Base-by-base conservation (phyloP, 2,329 filamentous ascomycete species). In the Cercospora canescens region DNA sequence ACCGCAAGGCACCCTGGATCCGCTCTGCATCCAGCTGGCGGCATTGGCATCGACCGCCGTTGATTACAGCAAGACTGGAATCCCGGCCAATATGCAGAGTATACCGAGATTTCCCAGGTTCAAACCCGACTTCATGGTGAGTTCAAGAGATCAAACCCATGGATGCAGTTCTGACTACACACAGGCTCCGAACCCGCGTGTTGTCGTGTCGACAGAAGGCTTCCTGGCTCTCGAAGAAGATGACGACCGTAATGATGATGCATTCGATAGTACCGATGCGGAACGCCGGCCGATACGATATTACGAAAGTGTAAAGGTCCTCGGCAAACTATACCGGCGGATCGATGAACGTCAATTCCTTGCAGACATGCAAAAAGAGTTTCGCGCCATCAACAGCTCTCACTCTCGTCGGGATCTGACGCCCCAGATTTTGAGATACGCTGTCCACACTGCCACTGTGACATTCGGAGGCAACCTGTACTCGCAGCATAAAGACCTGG, bases 321-420 rank as follows among this genome's bases (percentile, higher is more conserved):
- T 95, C 0, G 92, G 92, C 0, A 78, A 83, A 4, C 81, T 96
- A 0, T 95, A 91, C 74, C 87, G 91, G 1, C 85, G 83, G 0
- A 88, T 96, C 11, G 87, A 96, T 70, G 92, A 95, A 76, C 82
- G 83, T 54, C 83, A 84, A 60, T 90, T 94, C 50, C 89, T 89
- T 81, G 71, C 77, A 8, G 75, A 84, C 5, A 77, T 88, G 68
- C 72, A 76, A 37, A 35, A 63, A 4, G 64, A 72, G 8, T 68
- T 69, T 24, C 64, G 70, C 4, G 34, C 50, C 12, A 45, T 74
- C 14, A 70, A 58, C 0, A 18, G 73, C 8, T 68, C 18, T 55
- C 1, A 71, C 35, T 39, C 58, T 5, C 41, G 35, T 28, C 45
- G 32, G 28, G 57, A 58, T 24, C 57, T 78, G 62, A 64, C 79